These are phyloP conservation scores for Dysphania ambrosioides DNA, from an alignment of 148 eudicot genomes.

Conservation along the genomic window DNA sequence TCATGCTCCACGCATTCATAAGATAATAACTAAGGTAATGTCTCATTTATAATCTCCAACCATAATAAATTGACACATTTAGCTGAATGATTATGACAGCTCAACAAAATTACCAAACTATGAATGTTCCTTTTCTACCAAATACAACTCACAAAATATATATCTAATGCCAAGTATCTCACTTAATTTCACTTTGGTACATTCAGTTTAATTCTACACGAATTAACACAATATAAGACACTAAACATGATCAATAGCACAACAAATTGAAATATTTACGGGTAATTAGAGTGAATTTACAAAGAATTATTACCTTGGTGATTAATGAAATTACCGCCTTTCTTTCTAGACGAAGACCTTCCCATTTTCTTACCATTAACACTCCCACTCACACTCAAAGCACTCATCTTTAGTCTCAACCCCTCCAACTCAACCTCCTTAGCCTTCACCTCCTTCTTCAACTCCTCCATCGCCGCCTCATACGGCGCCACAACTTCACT, in stretches of 20 bases:
- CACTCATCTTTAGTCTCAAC: conserved; percentile 55
- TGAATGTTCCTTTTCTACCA: not conserved
- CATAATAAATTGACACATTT: not conserved
- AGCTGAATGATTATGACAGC: not conserved
- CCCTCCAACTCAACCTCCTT: conserved; percentile 67
- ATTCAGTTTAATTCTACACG: not conserved
- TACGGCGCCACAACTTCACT: conserved; percentile 90
- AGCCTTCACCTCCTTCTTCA: conserved; percentile 69
- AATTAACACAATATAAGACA: not conserved
- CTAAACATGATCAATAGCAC: too few species aligned
- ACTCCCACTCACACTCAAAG: conserved; percentile 32
- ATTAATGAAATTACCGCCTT: conserved; percentile 1
- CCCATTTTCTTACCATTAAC: conserved; percentile 42
- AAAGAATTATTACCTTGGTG: conserved; percentile 21
- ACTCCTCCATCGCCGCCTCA: conserved; percentile 79
- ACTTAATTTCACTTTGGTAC: not conserved
- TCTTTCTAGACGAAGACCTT: conserved; percentile 51
- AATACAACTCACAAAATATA: not conserved
- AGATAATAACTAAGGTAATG: not conserved
- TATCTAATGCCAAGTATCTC: not conserved
- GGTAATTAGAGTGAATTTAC: too few species aligned
- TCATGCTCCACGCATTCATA: not conserved
- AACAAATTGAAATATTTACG: too few species aligned
- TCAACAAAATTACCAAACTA: not conserved
- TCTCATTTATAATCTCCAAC: not conserved